phyloP scores from a whole-genome alignment of 345 rosid species.

The Syzygium grande region DNA sequence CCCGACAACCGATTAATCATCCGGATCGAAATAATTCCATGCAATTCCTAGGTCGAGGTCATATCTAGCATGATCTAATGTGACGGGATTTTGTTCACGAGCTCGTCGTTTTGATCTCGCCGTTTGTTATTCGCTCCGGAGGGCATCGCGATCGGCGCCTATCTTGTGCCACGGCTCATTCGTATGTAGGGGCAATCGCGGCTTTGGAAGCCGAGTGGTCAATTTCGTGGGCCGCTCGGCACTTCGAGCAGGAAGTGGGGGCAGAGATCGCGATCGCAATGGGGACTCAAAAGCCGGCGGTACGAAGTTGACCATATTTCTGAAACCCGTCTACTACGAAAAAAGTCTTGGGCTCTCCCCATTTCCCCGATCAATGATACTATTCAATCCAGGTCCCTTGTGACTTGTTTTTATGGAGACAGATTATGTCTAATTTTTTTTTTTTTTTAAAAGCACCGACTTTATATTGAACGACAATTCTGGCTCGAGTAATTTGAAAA shows the following conservation, averaged over 20 bases:
- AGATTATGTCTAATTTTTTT: not conserved
- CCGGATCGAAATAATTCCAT: not conserved
- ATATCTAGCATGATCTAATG: not conserved
- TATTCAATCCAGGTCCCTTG: not conserved
- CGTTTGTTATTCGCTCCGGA: not conserved
- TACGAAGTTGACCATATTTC: fast-evolving
- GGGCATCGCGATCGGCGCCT: not conserved
- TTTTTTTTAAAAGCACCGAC: too few species aligned
- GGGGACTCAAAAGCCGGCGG: not conserved
- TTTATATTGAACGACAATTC: too few species aligned
- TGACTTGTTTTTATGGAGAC: not conserved
- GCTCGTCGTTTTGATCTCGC: not conserved
- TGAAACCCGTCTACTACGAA: not conserved
- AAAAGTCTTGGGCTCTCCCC: not conserved
- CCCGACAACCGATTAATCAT: too few species aligned
- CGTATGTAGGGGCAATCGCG: too few species aligned
- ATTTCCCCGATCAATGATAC: too few species aligned
- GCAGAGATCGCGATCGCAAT: too few species aligned
- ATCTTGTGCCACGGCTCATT: too few species aligned
- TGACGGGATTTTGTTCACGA: not conserved
- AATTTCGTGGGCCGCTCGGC: too few species aligned
- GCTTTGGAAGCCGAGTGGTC: too few species aligned
- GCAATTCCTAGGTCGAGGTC: not conserved
- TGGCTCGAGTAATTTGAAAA: too few species aligned
- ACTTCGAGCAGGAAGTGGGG: too few species aligned